Evolutionary conservation across 345 rosid species (phyloP).

Genomic region (Ceriops decandra): DNA sequence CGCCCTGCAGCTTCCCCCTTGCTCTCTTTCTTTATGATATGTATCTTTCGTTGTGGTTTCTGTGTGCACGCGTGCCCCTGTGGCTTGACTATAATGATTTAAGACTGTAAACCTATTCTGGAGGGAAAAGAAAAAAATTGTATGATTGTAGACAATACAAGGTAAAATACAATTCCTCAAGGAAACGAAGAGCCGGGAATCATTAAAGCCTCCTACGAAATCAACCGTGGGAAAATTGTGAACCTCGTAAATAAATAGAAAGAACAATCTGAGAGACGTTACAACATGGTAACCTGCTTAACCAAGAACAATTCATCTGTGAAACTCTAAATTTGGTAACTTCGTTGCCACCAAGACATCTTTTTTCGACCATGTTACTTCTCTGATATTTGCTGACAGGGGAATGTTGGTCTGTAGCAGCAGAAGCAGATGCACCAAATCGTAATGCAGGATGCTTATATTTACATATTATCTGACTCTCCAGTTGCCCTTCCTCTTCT

Average conservation of each 20-base stretch:
- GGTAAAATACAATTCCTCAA: background rate
- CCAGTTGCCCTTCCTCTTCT: constrained; percentile 27
- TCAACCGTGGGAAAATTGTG: constrained; percentile 18
- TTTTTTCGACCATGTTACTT: constrained; percentile 11
- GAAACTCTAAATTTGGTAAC: constrained; percentile 10
- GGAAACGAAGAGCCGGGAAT: background rate
- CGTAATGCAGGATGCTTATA: constrained; percentile 7
- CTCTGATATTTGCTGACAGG: background rate
- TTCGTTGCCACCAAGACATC: constrained; percentile 18
- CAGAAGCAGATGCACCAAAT: constrained; percentile 32
- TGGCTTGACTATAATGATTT: no score
- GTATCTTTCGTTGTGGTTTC: no score
- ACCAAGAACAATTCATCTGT: constrained; percentile 9
- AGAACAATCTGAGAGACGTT: constrained; percentile 7
- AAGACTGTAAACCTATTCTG: background rate
- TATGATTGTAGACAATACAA: background rate
- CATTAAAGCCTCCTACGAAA: background rate
- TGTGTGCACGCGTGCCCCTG: no score
- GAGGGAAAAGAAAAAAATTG: background rate
- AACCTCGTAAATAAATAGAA: constrained; percentile 17
- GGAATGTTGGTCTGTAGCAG: constrained; percentile 11
- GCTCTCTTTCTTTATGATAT: no score
- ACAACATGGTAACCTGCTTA: constrained; percentile 2
- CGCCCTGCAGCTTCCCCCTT: no score
- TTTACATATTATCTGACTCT: constrained; percentile 38